Evolutionary conservation across 2,329 filamentous ascomycete genomes (phyloP).

Genomic region (Penicillium sclerotigenum): DNA sequence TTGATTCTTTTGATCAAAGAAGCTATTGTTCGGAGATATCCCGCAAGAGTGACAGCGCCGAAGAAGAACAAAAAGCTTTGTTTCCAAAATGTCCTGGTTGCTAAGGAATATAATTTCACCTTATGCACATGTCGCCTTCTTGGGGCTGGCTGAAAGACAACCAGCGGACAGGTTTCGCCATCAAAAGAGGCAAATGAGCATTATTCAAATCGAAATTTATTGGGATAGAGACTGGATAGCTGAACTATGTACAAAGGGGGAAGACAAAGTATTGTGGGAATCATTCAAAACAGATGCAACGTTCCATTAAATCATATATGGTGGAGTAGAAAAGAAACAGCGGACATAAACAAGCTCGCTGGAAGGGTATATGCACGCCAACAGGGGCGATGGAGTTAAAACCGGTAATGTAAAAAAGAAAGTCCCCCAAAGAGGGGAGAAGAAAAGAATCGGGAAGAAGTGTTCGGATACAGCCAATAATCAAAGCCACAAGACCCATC

Average conservation of each 20-base stretch:
- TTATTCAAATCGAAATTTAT: neutral
- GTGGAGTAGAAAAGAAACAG: neutral
- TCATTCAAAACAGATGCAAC: neutral
- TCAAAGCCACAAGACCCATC: slow-evolving; percentile 81
- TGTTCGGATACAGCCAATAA: slow-evolving; percentile 10
- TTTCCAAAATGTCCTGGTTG: neutral
- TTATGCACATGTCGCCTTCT: neutral
- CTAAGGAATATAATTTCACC: neutral
- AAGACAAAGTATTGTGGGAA: neutral
- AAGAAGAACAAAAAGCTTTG: neutral
- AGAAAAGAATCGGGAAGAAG: neutral
- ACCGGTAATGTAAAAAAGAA: neutral
- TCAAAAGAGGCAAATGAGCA: neutral
- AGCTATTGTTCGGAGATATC: neutral
- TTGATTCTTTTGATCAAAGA: neutral
- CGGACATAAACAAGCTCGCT: neutral
- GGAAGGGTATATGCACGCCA: slow-evolving; percentile 19
- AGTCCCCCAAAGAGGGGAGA: neutral
- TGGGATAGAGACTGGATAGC: neutral
- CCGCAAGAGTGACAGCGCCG: neutral
- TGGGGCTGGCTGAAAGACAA: neutral
- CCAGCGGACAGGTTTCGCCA: too few species aligned
- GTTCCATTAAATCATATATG: slow-evolving; percentile 7
- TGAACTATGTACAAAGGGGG: neutral
- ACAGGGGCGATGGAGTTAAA: slow-evolving; percentile 2